Conservation (phyloP, 129 eudicot genomes). For the Kitagawia praeruptora region DNA sequence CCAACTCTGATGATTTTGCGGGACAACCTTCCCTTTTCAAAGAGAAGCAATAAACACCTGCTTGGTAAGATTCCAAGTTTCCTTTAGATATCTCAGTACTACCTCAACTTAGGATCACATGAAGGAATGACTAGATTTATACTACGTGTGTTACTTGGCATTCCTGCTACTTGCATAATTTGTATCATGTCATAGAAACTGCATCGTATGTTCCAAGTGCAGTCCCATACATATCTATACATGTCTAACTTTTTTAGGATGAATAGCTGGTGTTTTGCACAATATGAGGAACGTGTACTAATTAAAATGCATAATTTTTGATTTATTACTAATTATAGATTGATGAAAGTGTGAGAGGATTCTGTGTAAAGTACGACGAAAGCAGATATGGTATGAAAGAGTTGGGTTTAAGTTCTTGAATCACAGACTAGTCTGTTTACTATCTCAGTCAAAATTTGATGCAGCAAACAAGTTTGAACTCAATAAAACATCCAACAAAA, state of each 20-base stretch:
- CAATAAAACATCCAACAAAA: too few relatives aligned
- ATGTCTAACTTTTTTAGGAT: background rate
- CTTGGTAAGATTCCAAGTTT: constrained; percentile 45
- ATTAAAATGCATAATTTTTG: background rate
- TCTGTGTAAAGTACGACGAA: constrained; percentile 52
- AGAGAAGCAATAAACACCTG: constrained; percentile 70
- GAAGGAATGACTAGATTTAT: background rate
- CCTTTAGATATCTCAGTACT: background rate
- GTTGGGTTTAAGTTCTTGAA: too few relatives aligned
- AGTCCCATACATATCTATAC: background rate
- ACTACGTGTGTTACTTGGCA: background rate
- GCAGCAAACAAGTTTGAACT: constrained; percentile 7
- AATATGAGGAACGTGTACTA: background rate
- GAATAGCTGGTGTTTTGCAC: background rate
- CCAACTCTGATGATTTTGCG: constrained; percentile 54
- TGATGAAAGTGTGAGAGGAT: constrained; percentile 57
- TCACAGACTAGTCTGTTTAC: too few relatives aligned
- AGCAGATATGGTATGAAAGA: too few relatives aligned
- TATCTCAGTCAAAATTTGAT: background rate
- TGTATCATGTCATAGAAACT: background rate
- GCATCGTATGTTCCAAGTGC: background rate
- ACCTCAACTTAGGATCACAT: background rate
- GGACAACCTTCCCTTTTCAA: constrained; percentile 46
- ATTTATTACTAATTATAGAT: background rate
- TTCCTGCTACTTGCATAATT: too few relatives aligned